phyloP scores from a whole-genome alignment of 2,329 filamentous ascomycete genomes.

The Cercospora citrullina region DNA sequence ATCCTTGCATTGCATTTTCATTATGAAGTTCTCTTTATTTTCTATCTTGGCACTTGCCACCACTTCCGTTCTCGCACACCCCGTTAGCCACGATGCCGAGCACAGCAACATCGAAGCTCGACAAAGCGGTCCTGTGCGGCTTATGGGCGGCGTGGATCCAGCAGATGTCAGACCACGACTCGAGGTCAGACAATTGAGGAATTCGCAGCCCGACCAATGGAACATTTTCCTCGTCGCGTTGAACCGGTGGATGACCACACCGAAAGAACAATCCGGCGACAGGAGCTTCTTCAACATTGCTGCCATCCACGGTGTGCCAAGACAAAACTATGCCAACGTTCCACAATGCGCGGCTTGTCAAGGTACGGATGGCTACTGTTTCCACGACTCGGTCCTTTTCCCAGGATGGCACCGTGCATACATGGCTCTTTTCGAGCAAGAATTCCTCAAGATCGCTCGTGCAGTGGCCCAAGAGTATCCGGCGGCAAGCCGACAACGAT shows the following conservation, averaged over 20 bases:
- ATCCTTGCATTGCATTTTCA: slow-evolving; percentile 11
- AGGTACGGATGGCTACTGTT: slow-evolving; percentile 32
- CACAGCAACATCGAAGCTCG: slow-evolving; percentile 22
- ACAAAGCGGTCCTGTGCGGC: not conserved
- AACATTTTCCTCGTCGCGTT: slow-evolving; percentile 31
- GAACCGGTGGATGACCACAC: slow-evolving; percentile 22
- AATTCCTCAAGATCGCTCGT: slow-evolving; percentile 28
- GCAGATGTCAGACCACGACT: slow-evolving; percentile 22
- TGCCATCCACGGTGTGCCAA: slow-evolving; percentile 33
- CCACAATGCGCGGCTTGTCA: slow-evolving; percentile 25
- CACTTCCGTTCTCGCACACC: slow-evolving; percentile 25
- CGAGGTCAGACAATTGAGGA: slow-evolving; percentile 31
- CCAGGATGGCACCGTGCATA: slow-evolving; percentile 35
- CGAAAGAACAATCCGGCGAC: slow-evolving; percentile 12
- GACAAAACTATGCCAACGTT: slow-evolving; percentile 28
- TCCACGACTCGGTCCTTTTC: slow-evolving; percentile 33
- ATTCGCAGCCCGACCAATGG: slow-evolving; percentile 31
- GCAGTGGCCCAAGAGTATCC: slow-evolving; percentile 27
- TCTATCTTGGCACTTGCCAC: slow-evolving; percentile 24
- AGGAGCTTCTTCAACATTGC: slow-evolving; percentile 29
- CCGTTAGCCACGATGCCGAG: slow-evolving; percentile 11
- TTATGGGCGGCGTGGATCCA: not conserved
- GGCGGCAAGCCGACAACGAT: slow-evolving; percentile 12
- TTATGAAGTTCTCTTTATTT: slow-evolving; percentile 25
- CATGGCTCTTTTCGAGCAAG: slow-evolving; percentile 34